Percentiles rank a stretch among this genome's conserved stretches.
phyloP scores from a whole-genome alignment of 768 basidiomycete genomes.

The Lactifluus subvellereus region DNA sequence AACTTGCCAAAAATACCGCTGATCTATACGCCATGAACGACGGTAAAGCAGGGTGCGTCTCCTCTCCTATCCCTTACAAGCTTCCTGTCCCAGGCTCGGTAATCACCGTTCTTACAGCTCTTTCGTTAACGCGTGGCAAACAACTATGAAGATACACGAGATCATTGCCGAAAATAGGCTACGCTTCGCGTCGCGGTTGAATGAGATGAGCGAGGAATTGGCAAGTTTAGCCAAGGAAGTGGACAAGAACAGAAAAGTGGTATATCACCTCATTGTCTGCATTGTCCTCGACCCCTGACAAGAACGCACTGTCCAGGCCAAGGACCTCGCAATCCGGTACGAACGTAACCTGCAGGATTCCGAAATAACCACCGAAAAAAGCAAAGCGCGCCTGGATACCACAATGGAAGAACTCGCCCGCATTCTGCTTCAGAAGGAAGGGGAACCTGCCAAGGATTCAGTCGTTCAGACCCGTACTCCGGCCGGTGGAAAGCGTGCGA shows the following conservation, averaged over 20 bases:
- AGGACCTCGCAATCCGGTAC: slow-evolving; percentile 83
- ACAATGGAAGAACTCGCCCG: slow-evolving; percentile 94
- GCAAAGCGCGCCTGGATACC: slow-evolving; percentile 77
- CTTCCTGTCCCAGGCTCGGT: not conserved
- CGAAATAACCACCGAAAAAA: slow-evolving; percentile 80
- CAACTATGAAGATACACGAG: slow-evolving; percentile 84
- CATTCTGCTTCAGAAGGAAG: slow-evolving; percentile 88
- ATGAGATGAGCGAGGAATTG: slow-evolving; percentile 97
- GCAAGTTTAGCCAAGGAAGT: slow-evolving; percentile 81
- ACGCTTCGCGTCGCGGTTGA: slow-evolving; percentile 77
- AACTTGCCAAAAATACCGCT: slow-evolving; percentile 69
- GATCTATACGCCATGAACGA: slow-evolving; percentile 84
- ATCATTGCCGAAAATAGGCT: slow-evolving; percentile 84
- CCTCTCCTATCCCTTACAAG: not conserved
- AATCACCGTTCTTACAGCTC: slow-evolving; percentile 14
- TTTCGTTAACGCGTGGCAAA: slow-evolving; percentile 84
- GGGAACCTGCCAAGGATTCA: slow-evolving; percentile 84
- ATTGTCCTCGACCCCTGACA: not conserved
- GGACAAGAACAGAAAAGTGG: slow-evolving; percentile 89
- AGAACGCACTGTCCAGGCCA: slow-evolving; percentile 50
- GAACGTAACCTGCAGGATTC: slow-evolving; percentile 87
- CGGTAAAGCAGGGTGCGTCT: slow-evolving; percentile 86
- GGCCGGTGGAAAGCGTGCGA: slow-evolving; percentile 66
- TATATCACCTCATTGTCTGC: slow-evolving; percentile 31
- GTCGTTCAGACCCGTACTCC: slow-evolving; percentile 58